phyloP scores from a whole-genome alignment of 2,329 filamentous ascomycete genomes.

The Aspergillus fructus region DNA sequence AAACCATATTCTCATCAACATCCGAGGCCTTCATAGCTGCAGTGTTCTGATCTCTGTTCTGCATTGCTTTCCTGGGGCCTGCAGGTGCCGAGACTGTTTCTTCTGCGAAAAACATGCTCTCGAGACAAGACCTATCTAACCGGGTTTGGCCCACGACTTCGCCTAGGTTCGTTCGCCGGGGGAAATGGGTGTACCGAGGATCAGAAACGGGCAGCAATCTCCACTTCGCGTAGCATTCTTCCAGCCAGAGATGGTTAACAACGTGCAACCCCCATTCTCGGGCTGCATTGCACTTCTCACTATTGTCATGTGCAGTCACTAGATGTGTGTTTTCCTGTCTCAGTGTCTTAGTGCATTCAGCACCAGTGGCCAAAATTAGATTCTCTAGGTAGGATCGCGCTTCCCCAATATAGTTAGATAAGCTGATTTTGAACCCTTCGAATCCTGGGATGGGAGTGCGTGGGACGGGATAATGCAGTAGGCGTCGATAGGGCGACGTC shows the following conservation, averaged over 20 bases:
- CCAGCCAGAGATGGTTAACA: conserved; percentile 94
- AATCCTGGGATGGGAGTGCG: conserved; percentile 77
- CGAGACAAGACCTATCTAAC: conserved; percentile 70
- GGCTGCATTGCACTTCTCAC: conserved; percentile 91
- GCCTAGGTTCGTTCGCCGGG: conserved; percentile 82
- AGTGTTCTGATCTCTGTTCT: conserved; percentile 37
- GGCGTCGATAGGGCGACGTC: conserved; percentile 77
- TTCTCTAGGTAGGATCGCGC: conserved; percentile 92
- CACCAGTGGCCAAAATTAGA: conserved; percentile 78
- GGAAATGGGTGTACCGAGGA: conserved; percentile 80
- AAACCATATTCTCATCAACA: conserved; percentile 14
- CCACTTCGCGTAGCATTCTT: conserved; percentile 94
- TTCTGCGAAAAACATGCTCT: conserved; percentile 63
- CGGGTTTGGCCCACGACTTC: conserved; percentile 90
- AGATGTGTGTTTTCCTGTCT: conserved; percentile 94
- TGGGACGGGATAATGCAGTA: conserved; percentile 88
- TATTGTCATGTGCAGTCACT: conserved; percentile 82
- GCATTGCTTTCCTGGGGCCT: conserved; percentile 31
- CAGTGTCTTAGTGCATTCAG: conserved; percentile 91
- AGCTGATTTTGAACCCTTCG: conserved; percentile 71
- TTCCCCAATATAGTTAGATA: conserved; percentile 96
- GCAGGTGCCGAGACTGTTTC: conserved; percentile 19
- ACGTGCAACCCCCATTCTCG: conserved; percentile 88
- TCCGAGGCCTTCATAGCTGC: conserved; percentile 19
- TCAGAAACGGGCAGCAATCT: conserved; percentile 70